Base-by-base conservation (phyloP, 192 early-diverging fungal species). In the Entrophospora sp. region DNA sequence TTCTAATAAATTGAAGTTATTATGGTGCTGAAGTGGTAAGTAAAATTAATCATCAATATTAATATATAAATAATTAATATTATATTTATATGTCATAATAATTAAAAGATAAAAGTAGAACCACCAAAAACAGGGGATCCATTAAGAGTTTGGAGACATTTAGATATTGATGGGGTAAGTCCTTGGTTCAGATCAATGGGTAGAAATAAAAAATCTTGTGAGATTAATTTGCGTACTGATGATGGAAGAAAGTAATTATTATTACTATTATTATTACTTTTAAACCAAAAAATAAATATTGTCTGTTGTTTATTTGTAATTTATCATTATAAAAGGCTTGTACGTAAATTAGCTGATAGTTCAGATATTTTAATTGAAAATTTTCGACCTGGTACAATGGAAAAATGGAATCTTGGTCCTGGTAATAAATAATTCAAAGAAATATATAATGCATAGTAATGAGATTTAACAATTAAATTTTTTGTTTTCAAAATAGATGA, bases 361-460 rank as follows among this genome's bases (percentile, higher is more conserved):
- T 74, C 70, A 8, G 77, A 81, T 65, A 76, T 81, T 8, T 51
- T 81, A 12, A 71, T 81, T 43, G 80, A 81, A 52, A 81, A 81
- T 40, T 81, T 80, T 65, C 72, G 73, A 16, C 80, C 80, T 35
- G 79, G 76, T 35, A 77, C 73, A 12, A 74, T 81, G 75, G 76
- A 81, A 55, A 81, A 80, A 65, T 81, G 79, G 78, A 79, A 79
- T 25, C 63, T 81, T 52, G 80, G 80, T 1, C 79, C 79, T 24
- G 74, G 72, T 73, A 66, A 43, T n/a, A n/a, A n/a, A n/a, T n/a
- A n/a, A n/a, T n/a, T n/a, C n/a, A n/a, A n/a, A n/a, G n/a, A n/a
- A n/a, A n/a, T n/a, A n/a, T n/a, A n/a, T n/a, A n/a, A n/a, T n/a
- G n/a, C n/a, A n/a, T n/a, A n/a, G n/a, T n/a, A n/a, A n/a, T n/a